Evolutionary conservation across 169 alveolate species (phyloP), one percentile per base, ranked within the genome.

Genomic region (Fabrea salina): DNA sequence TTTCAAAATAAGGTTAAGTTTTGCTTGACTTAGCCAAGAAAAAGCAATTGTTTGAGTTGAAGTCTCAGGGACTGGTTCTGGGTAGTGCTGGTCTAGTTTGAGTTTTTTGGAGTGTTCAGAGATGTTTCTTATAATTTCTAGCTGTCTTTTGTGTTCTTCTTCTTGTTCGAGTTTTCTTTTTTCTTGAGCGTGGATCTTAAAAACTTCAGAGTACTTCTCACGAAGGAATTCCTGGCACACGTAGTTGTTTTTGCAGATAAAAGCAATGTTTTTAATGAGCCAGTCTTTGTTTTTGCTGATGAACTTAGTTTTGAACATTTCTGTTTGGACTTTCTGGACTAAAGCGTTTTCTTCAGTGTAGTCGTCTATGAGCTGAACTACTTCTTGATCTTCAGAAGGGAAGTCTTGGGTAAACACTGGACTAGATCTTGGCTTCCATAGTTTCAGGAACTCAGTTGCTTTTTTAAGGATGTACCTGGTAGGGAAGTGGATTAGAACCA

Each of bases 11-110:
- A 86, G 56, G 19, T 67, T 74, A 61, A 86, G 76, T 53, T 78
- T 75, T n/a, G 94, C 92, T 59, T 70, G 82, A 51, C 82, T 77
- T 27, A 78, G 71, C 94, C 94, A 89, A 50, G 74, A 66, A n/a
- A 30, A 56, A 13, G 86, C 82, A 39, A 89, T 53, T 6, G 57
- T 75, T 66, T 81, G 37, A 35, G 77, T 81, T 2, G 44, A 53
- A 71, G 66, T 79, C 39, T 75, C 70, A 33, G 79, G 74, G 25
- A 80, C 44, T 19, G 56, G 5, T 37, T 49, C 57, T 47, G 88
- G 84, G 22, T 77, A 40, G 41, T 72, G 51, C 87, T 83, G 82
- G 68, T 80, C 67, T 35, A 75, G 79, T 11, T 51, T 30, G 43
- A 89, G 81, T 30, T 79, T 59, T 89, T 91, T 39, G 75, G 81